Evolutionary conservation across 352 stramenopile species (phyloP), one percentile per base, ranked within the genome.

Genomic region (Globisporangium cylindrosporum): DNA sequence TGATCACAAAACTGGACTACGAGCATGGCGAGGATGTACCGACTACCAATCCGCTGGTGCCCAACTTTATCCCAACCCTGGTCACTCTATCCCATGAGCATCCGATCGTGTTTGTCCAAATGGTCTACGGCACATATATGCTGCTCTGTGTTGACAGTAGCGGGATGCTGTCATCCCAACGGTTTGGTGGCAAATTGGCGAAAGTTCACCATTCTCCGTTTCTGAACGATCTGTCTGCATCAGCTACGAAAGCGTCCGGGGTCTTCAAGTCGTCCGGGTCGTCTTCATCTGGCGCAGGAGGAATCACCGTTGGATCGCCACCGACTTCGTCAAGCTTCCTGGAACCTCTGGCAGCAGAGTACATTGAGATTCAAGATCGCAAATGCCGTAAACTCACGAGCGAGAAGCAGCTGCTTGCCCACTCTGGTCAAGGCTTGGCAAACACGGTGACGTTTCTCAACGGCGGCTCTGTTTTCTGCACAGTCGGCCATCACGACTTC

Each of bases 401-500:
- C 4, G 76, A 88, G 12, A 81, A 79, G 59, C 74, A 81, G 5
- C 68, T 87, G 6, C 53, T 82, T 3, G 6, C 32, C 32, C 64
- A 68, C 7, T 20, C 29, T 0, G 46, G 67, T 8, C 67, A 59
- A 15, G 32, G 24, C 24, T 25, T 77, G 59, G 72, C 73, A 2
- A 70, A 67, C 32, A 59, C 27, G 9, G 57, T 93, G 12, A 77
- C 77, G 34, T 86, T 92, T 68, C 59, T 94, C 46, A 81, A 89
- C 63, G 60, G 49, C 1, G 82, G 85, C 0, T 73, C 84, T 27
- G 72, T 91, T 34, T 74, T 89, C 29, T 92, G 83, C 62, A 88
- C 86, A 1, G 80, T 86, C 1, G 86, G 84, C 0, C 79, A 94
- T 66, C 78, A 92, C 69, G 86, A 94, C 34, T 92, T 84, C 34